These are phyloP conservation scores for Phytophthora podocarpi DNA, from an alignment of 352 stramenopile genomes.

Conservation along the genomic window DNA sequence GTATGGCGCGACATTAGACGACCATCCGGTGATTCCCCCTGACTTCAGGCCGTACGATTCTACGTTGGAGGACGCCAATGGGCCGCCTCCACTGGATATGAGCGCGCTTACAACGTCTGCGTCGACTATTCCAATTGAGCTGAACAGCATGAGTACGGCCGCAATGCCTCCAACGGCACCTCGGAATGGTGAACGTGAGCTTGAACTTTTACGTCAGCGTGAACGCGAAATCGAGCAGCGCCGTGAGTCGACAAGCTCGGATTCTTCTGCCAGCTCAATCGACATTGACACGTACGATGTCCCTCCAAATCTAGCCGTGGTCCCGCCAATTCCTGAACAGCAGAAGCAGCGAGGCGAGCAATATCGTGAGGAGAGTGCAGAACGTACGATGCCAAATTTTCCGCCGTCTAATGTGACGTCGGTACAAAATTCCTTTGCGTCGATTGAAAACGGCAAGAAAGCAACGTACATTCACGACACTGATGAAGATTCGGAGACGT, in stretches of 20 bases:
- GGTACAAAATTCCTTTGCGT: neutral
- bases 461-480: slow-evolving; percentile 22
- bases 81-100: slow-evolving; percentile 35
- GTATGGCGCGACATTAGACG: slow-evolving; percentile 23
- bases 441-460: slow-evolving; percentile 14
- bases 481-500: slow-evolving; percentile 48
- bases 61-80: slow-evolving; percentile 17
- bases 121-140: slow-evolving; percentile 27
- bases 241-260: slow-evolving; percentile 58
- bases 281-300: slow-evolving; percentile 72
- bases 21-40: slow-evolving; percentile 16
- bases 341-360: slow-evolving; percentile 7
- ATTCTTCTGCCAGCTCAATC: slow-evolving; percentile 71
- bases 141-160: slow-evolving; percentile 18
- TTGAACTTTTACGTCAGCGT: slow-evolving; percentile 20
- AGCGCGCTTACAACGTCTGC: slow-evolving; percentile 33
- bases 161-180: slow-evolving; percentile 6
- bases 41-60: slow-evolving; percentile 34
- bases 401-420: neutral
- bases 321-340: slow-evolving; percentile 30
- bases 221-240: slow-evolving; percentile 25
- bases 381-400: neutral
- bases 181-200: slow-evolving; percentile 15
- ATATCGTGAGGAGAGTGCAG: neutral
- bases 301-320: neutral